A percentile compares a stretch with the other conserved stretches of the same genome.
Conservation (phyloP, 148 eudicot genomes). For the Cornus kousa region DNA sequence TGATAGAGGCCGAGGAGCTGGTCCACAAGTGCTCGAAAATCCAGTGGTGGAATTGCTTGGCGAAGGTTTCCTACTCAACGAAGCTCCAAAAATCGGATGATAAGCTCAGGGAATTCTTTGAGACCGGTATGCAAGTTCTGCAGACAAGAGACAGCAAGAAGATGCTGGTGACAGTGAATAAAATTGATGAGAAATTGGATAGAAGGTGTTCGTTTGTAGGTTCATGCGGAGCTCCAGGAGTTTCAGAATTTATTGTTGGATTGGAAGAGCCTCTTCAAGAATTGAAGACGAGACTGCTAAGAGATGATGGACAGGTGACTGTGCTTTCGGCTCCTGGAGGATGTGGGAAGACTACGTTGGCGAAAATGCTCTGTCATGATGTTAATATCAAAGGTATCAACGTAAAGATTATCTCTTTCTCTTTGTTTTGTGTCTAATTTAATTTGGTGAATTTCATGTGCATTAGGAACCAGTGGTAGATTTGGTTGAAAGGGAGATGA, state of each 20-base stretch:
- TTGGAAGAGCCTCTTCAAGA: constrained; percentile 13
- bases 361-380: too few species aligned
- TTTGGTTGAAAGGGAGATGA: too few species aligned
- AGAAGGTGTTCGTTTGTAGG: neutral
- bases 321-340: too few species aligned
- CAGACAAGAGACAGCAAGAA: neutral
- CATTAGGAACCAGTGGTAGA: too few species aligned
- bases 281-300: too few species aligned
- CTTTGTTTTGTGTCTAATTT: too few species aligned
- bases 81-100: constrained; percentile 11
- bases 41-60: constrained; percentile 13
- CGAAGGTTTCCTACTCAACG: constrained; percentile 6
- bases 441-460: too few species aligned
- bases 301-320: too few species aligned
- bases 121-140: constrained; percentile 2
- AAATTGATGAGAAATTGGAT: too few species aligned
- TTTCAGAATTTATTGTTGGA: constrained; percentile 12
- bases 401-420: too few species aligned
- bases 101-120: neutral
- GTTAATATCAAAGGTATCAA: too few species aligned
- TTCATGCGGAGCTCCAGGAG: constrained; percentile 3
- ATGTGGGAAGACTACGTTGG: too few species aligned
- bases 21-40: constrained; percentile 14
- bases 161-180: neutral
- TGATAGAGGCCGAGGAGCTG: constrained; percentile 13